A percentile compares a stretch with the other conserved stretches of the same genome.
phyloP scores from a whole-genome alignment of 805 yeast species.

The Kluyveromyces starmeri region DNA sequence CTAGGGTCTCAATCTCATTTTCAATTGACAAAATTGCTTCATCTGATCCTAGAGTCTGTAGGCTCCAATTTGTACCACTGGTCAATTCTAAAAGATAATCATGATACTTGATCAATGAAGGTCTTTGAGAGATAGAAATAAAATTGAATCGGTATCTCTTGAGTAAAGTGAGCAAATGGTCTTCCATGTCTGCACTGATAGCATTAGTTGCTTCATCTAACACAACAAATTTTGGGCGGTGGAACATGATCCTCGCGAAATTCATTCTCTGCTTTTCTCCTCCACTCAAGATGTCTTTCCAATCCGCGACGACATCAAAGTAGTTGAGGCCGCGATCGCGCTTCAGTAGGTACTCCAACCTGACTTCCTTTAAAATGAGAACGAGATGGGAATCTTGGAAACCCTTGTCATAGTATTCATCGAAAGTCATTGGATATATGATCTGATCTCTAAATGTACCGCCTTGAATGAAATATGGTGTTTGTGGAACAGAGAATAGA shows the following conservation, averaged over 20 bases:
- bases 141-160: slow-evolving; percentile 63
- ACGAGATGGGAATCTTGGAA: slow-evolving; percentile 59
- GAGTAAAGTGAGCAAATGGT: slow-evolving; percentile 68
- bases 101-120: slow-evolving; percentile 76
- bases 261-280: slow-evolving; percentile 90
- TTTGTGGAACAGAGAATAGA: slow-evolving; percentile 74
- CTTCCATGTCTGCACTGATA: slow-evolving; percentile 83
- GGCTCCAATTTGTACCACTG: slow-evolving; percentile 46
- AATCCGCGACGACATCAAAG: slow-evolving; percentile 44
- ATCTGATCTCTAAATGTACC: slow-evolving; percentile 89
- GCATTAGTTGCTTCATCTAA: slow-evolving; percentile 95
- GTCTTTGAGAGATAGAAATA: slow-evolving; percentile 77
- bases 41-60: slow-evolving; percentile 57
- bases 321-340: slow-evolving; percentile 47
- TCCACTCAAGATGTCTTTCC: slow-evolving; percentile 93
- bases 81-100: slow-evolving; percentile 64
- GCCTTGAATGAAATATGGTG: slow-evolving; percentile 63
- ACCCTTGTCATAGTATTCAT: slow-evolving; percentile 68
- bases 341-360: slow-evolving; percentile 67
- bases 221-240: slow-evolving; percentile 70
- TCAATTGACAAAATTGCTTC: slow-evolving; percentile 62
- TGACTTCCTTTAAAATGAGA: slow-evolving; percentile 63
- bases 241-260: slow-evolving; percentile 78
- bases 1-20: slow-evolving; percentile 62
- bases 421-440: slow-evolving; percentile 74